Base-by-base conservation (phyloP, 345 rosid genomes). In the Raphanus sativus region DNA sequence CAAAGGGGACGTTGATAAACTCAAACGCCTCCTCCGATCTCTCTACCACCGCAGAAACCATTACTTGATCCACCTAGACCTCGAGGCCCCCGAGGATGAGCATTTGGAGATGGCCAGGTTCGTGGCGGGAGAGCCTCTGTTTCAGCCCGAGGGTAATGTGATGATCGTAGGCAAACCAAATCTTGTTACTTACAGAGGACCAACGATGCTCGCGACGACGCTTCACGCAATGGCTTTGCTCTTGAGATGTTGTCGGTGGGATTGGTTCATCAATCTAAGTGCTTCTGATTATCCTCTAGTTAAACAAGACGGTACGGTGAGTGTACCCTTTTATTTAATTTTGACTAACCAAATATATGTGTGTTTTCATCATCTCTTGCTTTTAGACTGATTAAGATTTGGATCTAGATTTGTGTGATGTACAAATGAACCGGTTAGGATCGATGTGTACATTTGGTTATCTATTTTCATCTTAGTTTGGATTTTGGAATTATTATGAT, bases 221-320 rank as follows among this genome's bases (percentile, higher is more conserved):
- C 91, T 94, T 5, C 97, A 92, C 76, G 93, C 90, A 17, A 88
- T 92, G 87, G 86, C 97, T 6, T 85, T 90, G 80, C 83, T 94
- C 12, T 25, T 86, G 80, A 88, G 90, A 70, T 86, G 88, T 78
- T 86, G 92, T 85, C 81, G 85, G 67, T 92, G 98, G 97, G 97
- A 94, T 71, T 94, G 98, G 97, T 92, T 94, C 33, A 90, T 94
- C 13, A 94, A 94, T 80, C 97, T 94, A n/a, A 94, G 97, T 83
- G 95, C 98, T 77, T 94, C 97, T 77, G 97, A 94, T 79, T 94
- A 92, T 74, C 97, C 97, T 62, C 63, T 94, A 52, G 82, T 89
- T 3, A 92, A 97, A 79, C 97, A 90, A 90, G 98, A 94, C 88
- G 97, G 98, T 92, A 94, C 80, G 97, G 96, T 94, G 96, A 94